Percentiles rank a stretch among this genome's conserved stretches.
These are phyloP conservation scores for Hypoxylon sp. DNA, from an alignment of 2,329 filamentous ascomycete genomes.

Conservation along the genomic window DNA sequence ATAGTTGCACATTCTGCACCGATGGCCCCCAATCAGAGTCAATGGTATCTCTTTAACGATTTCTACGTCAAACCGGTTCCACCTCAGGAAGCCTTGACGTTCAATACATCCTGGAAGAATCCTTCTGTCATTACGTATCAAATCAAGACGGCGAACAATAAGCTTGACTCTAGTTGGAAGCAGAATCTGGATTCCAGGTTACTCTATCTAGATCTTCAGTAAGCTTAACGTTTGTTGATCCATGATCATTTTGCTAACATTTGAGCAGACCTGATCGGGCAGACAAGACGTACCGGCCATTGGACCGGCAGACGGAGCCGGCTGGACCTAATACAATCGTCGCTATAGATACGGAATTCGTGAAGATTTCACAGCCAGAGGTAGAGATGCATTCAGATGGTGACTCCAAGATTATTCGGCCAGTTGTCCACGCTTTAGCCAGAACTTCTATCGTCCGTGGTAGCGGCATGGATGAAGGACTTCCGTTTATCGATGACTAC, in stretches of 20 bases:
- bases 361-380: slow-evolving; percentile 91
- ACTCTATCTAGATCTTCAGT: slow-evolving; percentile 80
- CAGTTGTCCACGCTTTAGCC: slow-evolving; percentile 91
- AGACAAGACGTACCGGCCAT: slow-evolving; percentile 71
- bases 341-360: slow-evolving; percentile 96
- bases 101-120: slow-evolving; percentile 92
- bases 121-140: slow-evolving; percentile 92
- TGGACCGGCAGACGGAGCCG: slow-evolving; percentile 72
- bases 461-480: slow-evolving; percentile 80
- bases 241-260: slow-evolving; percentile 45
- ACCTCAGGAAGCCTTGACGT: slow-evolving; percentile 87
- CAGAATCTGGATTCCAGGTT: slow-evolving; percentile 85
- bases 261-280: slow-evolving; percentile 59
- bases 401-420: slow-evolving; percentile 90
- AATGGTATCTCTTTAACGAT: slow-evolving; percentile 98
- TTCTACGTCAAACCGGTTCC: slow-evolving; percentile 89
- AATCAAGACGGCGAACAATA: slow-evolving; percentile 83
- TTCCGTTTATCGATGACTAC: slow-evolving; percentile 97
- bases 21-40: slow-evolving; percentile 71
- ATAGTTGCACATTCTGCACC: slow-evolving; percentile 77
- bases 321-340: slow-evolving; percentile 82
- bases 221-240: slow-evolving; percentile 46
- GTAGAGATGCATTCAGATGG: slow-evolving; percentile 97
- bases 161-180: slow-evolving; percentile 90
- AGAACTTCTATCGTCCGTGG: slow-evolving; percentile 92